A percentile compares a stretch with the other conserved stretches of the same genome.
Evolutionary conservation across 768 basidiomycete species (phyloP).

Genomic region (Naematelia aurantialba): DNA sequence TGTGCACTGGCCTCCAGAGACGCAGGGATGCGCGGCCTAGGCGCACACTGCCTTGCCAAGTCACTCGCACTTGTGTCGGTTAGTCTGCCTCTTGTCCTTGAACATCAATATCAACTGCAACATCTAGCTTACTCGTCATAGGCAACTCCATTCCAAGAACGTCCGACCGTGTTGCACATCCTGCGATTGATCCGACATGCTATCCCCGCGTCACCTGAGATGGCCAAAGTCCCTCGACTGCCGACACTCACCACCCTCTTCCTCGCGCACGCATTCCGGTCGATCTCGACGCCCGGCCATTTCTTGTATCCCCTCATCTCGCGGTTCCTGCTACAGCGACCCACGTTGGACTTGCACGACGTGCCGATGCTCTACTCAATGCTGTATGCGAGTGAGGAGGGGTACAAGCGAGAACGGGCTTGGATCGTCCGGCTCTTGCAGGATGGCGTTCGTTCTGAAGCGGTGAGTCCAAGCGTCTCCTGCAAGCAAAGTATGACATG

Average conservation of each 20-base stretch:
- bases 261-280: constrained; percentile 73
- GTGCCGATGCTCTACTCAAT: constrained; percentile 87
- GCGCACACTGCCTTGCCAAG: constrained; percentile 61
- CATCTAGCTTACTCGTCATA: constrained; percentile 24
- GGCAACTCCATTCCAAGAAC: constrained; percentile 71
- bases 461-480: constrained; percentile 30
- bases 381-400: constrained; percentile 73
- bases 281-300: constrained; percentile 79
- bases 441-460: constrained; percentile 66
- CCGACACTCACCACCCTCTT: constrained; percentile 77
- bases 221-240: constrained; percentile 53
- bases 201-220: constrained; percentile 52
- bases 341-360: constrained; percentile 71
- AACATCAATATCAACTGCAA: constrained; percentile 14
- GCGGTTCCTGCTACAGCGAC: constrained; percentile 84
- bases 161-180: constrained; percentile 67
- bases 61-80: constrained; percentile 66
- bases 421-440: constrained; percentile 83
- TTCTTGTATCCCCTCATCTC: constrained; percentile 83
- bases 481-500: neutral
- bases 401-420: constrained; percentile 79
- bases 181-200: constrained; percentile 64
- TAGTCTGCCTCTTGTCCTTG: constrained; percentile 31
- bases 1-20: constrained; percentile 69
- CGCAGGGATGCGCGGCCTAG: constrained; percentile 59